Evolutionary conservation across 768 basidiomycete genomes (phyloP).

Genomic region (Lenzites betulinus): DNA sequence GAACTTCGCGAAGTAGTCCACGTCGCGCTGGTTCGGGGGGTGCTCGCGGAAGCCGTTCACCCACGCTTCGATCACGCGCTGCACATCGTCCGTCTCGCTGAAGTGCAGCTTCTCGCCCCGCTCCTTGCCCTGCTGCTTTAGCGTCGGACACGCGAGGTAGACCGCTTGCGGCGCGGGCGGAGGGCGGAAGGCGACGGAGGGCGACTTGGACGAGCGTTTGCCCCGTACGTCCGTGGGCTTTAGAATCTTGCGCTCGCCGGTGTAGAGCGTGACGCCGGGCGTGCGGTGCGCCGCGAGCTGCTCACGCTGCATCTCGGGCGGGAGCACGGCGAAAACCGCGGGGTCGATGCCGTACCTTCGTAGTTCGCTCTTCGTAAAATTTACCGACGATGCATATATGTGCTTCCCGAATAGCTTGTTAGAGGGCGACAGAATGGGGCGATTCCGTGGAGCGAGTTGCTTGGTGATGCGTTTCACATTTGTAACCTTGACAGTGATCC

Average conservation of each 20-base stretch:
- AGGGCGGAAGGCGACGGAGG: constrained; percentile 43
- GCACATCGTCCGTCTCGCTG: constrained; percentile 70
- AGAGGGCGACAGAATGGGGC: constrained; percentile 40
- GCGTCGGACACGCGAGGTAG: constrained; percentile 48
- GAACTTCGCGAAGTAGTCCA: constrained; percentile 74
- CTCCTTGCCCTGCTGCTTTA: constrained; percentile 55
- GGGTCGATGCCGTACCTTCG: constrained; percentile 70
- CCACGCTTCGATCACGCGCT: constrained; percentile 74
- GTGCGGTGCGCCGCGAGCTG: constrained; percentile 60
- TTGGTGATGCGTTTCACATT: constrained; percentile 61
- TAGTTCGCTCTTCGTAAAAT: constrained; percentile 59
- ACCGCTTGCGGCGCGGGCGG: constrained; percentile 59
- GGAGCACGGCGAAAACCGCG: constrained; percentile 65
- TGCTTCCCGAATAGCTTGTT: constrained; percentile 41
- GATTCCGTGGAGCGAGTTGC: constrained; percentile 61
- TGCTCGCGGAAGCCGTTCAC: constrained; percentile 59
- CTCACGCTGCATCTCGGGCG: constrained; percentile 69
- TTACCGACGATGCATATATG: constrained; percentile 38
- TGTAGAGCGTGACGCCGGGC: constrained; percentile 25
- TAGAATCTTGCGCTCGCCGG: constrained; percentile 46
- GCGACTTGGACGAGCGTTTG: constrained; percentile 26
- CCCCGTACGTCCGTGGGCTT: constrained; percentile 41
- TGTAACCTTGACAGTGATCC: constrained; percentile 35
- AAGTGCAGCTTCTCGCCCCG: constrained; percentile 59
- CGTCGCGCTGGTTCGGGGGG: constrained; percentile 72